These are phyloP conservation scores for Penicillium angulare DNA, from an alignment of 495 filamentous ascomycete genomes.

Conservation along the genomic window DNA sequence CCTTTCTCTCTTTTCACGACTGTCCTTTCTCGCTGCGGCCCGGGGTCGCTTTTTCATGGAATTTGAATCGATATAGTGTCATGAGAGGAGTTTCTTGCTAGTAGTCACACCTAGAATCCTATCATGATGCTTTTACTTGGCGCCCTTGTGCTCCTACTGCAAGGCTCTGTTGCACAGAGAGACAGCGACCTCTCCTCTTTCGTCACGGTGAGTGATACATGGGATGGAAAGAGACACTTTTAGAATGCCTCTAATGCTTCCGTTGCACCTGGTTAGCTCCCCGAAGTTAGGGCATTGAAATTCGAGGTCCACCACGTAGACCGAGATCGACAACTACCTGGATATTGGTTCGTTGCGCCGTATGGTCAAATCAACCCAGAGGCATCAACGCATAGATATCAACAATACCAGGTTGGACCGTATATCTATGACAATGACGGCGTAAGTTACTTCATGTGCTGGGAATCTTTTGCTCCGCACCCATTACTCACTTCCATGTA, in stretches of 20 bases:
- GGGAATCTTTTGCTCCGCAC: background rate
- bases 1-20: too few species aligned
- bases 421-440: constrained; percentile 38
- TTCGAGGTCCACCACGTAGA: constrained; percentile 29
- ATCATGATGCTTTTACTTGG: background rate
- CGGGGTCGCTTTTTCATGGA: too few species aligned
- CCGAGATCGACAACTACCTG: constrained; percentile 20
- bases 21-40: too few species aligned
- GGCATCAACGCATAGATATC: constrained; percentile 15
- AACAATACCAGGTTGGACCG: constrained; percentile 34
- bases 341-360: constrained; percentile 37
- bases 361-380: constrained; percentile 24
- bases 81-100: background rate
- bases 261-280: constrained; percentile 16
- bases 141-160: background rate
- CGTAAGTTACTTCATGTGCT: constrained; percentile 20
- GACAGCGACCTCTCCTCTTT: constrained; percentile 3
- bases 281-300: constrained; percentile 25
- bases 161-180: background rate
- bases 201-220: constrained; percentile 4
- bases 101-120: background rate
- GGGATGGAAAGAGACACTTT: background rate
- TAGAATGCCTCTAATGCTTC: background rate
- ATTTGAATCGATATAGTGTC: too few species aligned
- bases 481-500: background rate